Percentiles rank a stretch among this genome's conserved stretches.
These are phyloP conservation scores for Cucumis hystrix DNA, from an alignment of 306 rosid genomes.

Conservation along the genomic window DNA sequence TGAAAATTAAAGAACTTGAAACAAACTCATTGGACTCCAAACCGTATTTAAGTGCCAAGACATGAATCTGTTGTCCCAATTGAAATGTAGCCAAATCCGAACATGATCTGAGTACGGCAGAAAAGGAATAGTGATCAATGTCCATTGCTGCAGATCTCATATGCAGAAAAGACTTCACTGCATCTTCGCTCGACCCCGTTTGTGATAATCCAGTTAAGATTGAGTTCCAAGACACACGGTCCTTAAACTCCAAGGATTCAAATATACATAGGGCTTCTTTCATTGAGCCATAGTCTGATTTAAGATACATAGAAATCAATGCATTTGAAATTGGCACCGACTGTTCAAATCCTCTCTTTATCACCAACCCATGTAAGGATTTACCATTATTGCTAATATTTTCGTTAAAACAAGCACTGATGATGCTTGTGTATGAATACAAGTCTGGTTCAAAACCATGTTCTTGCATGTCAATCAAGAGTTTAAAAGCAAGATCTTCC, in stretches of 20 bases:
- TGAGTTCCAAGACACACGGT: constrained; percentile 67
- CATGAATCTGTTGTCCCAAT: constrained; percentile 68
- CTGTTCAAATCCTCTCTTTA: constrained; percentile 49
- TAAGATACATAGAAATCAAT: constrained; percentile 63
- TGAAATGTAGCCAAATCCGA: constrained; percentile 67
- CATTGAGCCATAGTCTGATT: constrained; percentile 33
- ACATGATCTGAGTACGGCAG: constrained; percentile 54
- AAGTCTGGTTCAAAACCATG: constrained; percentile 58
- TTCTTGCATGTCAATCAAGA: constrained; percentile 47
- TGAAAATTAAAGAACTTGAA: constrained; percentile 63
- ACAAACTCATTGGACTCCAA: constrained; percentile 47
- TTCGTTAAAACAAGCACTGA: constrained; percentile 36
- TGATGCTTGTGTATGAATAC: constrained; percentile 56
- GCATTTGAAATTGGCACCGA: constrained; percentile 62
- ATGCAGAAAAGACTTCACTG: constrained; percentile 38
- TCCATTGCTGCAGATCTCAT: constrained; percentile 35
- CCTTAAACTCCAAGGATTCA: constrained; percentile 38
- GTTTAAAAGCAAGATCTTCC: constrained; percentile 37
- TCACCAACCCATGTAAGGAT: constrained; percentile 55
- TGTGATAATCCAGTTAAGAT: constrained; percentile 67
- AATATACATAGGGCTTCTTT: constrained; percentile 45
- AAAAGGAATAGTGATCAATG: constrained; percentile 54
- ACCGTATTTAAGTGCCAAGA: constrained; percentile 38
- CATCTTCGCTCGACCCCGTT: constrained; percentile 57
- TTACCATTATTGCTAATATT: constrained; percentile 29